Evolutionary conservation across 2,329 filamentous ascomycete genomes (phyloP).

Genomic region (Septoria linicola): DNA sequence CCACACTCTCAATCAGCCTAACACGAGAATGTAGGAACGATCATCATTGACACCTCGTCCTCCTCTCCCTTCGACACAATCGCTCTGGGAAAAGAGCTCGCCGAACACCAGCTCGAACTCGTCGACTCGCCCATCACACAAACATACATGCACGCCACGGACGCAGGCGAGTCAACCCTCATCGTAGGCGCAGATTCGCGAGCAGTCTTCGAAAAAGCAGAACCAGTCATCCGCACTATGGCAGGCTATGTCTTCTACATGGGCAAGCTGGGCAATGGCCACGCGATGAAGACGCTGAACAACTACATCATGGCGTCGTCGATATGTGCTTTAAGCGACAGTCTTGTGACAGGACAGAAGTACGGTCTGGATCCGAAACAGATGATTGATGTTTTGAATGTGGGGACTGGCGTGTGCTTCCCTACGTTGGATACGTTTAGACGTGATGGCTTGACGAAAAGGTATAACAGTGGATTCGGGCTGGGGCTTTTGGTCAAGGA

Average conservation of each 20-base stretch:
- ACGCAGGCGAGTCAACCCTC: slow-evolving; percentile 37
- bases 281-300: slow-evolving; percentile 42
- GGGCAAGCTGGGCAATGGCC: slow-evolving; percentile 38
- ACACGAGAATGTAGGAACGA: slow-evolving; percentile 30
- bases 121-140: slow-evolving; percentile 42
- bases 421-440: slow-evolving; percentile 37
- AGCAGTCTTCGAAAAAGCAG: slow-evolving; percentile 34
- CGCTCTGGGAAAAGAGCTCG: slow-evolving; percentile 36
- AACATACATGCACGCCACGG: slow-evolving; percentile 40
- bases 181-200: slow-evolving; percentile 38
- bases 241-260: slow-evolving; percentile 40
- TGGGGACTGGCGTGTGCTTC: slow-evolving; percentile 43
- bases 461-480: slow-evolving; percentile 39
- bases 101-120: slow-evolving; percentile 34
- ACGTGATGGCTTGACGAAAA: slow-evolving; percentile 30
- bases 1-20: neutral
- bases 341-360: slow-evolving; percentile 39
- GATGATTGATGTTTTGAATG: slow-evolving; percentile 46
- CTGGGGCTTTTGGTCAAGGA: slow-evolving; percentile 41
- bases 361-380: slow-evolving; percentile 40
- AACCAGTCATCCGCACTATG: slow-evolving; percentile 39
- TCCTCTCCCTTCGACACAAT: slow-evolving; percentile 40
- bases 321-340: slow-evolving; percentile 37
- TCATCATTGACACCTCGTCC: slow-evolving; percentile 39
- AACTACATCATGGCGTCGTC: slow-evolving; percentile 41